phyloP scores from a whole-genome alignment of 2,329 filamentous ascomycete genomes.

The Fusarium drepaniforme region DNA sequence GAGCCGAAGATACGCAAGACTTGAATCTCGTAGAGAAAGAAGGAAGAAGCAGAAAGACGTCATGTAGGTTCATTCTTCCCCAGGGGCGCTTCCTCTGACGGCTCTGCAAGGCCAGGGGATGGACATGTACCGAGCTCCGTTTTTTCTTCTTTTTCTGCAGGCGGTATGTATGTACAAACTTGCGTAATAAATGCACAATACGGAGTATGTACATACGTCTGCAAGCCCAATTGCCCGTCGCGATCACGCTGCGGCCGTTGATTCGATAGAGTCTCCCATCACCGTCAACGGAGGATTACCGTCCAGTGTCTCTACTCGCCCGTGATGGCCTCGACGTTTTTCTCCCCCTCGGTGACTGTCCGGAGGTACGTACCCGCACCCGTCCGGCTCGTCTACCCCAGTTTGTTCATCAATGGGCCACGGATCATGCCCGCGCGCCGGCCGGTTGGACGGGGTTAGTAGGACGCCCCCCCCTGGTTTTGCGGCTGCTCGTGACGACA shows the following conservation, averaged over 20 bases:
- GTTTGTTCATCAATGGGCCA: slow-evolving; percentile 5
- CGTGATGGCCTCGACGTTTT: slow-evolving; percentile 11
- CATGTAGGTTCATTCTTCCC: slow-evolving; percentile 20
- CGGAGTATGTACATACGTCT: not conserved
- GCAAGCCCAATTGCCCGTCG: slow-evolving; percentile 23
- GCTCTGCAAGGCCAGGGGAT: slow-evolving; percentile 7
- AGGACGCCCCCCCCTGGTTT: not conserved
- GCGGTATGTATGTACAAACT: slow-evolving; percentile 1
- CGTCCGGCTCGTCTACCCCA: slow-evolving; percentile 3
- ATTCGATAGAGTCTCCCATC: slow-evolving; percentile 11
- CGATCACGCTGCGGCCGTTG: slow-evolving; percentile 27
- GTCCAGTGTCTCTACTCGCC: slow-evolving; percentile 1
- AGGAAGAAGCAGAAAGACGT: slow-evolving; percentile 24
- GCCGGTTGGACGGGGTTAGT: slow-evolving; percentile 2
- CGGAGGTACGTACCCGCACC: slow-evolving; percentile 40
- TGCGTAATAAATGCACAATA: not conserved
- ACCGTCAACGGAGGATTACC: not conserved
- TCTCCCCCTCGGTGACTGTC: slow-evolving; percentile 41
- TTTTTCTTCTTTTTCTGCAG: not conserved
- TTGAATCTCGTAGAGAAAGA: not conserved
- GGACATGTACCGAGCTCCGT: slow-evolving; percentile 8
- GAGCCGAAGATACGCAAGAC: slow-evolving; percentile 35
- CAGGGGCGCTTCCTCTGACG: not conserved
- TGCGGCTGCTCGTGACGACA: slow-evolving; percentile 34
- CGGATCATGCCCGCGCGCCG: slow-evolving; percentile 27